These are phyloP conservation scores for Ophiostoma montium DNA, from an alignment of 2,329 filamentous ascomycete species.

Conservation along the genomic window DNA sequence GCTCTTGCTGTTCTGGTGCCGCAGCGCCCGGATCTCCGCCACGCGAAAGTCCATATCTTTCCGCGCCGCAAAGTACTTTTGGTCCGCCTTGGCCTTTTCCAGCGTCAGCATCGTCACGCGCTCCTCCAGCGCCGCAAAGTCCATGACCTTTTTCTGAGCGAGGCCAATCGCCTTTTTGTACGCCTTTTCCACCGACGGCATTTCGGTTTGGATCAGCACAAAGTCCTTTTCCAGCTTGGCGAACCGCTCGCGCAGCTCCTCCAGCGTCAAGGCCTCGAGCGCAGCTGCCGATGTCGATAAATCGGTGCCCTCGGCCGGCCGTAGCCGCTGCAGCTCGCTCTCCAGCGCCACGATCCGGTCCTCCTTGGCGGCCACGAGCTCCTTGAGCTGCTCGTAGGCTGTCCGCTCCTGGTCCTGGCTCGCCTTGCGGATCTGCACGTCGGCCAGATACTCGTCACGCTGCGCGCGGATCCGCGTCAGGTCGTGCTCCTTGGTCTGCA, in stretches of 20 bases:
- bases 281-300: slow-evolving; percentile 31
- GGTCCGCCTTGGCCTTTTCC: slow-evolving; percentile 92
- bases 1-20: slow-evolving; percentile 74
- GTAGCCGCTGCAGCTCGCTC: slow-evolving; percentile 62
- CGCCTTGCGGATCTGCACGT: slow-evolving; percentile 65
- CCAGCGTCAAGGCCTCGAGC: slow-evolving; percentile 45
- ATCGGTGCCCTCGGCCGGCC: slow-evolving; percentile 31
- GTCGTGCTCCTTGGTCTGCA: slow-evolving; percentile 70
- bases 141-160: slow-evolving; percentile 74
- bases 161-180: slow-evolving; percentile 80
- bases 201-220: slow-evolving; percentile 69
- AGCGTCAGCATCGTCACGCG: slow-evolving; percentile 58
- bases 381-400: slow-evolving; percentile 60
- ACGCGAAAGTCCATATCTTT: slow-evolving; percentile 83
- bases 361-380: slow-evolving; percentile 65
- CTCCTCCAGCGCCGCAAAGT: slow-evolving; percentile 63
- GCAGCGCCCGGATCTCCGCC: slow-evolving; percentile 63
- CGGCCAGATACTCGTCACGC: slow-evolving; percentile 74
- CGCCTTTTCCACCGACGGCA: slow-evolving; percentile 78
- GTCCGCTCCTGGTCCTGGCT: slow-evolving; percentile 62
- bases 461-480: slow-evolving; percentile 71
- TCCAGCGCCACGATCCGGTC: slow-evolving; percentile 72
- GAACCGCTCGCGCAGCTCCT: slow-evolving; percentile 62
- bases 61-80: slow-evolving; percentile 94
- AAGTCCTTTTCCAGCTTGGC: slow-evolving; percentile 67